phyloP scores from a whole-genome alignment of 176 grass and related monocot genomes.

The Pontederia crassipes region DNA sequence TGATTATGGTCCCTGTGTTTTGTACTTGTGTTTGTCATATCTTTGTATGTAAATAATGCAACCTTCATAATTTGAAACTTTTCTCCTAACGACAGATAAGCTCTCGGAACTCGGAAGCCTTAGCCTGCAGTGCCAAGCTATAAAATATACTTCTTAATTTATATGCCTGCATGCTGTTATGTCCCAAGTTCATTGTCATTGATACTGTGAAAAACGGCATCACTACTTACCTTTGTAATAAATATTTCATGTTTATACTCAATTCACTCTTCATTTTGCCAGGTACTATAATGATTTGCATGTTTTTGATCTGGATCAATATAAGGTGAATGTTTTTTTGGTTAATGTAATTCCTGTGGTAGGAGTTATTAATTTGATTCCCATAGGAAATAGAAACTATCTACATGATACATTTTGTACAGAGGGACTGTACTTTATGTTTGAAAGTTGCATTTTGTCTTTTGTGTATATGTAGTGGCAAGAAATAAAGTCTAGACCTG shows the following conservation, averaged over 20 bases:
- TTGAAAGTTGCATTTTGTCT: neutral
- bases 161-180: no score
- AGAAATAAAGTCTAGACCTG: conserved; percentile 87
- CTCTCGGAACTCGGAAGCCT: no score
- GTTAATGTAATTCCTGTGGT: neutral
- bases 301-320: conserved; percentile 91
- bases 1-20: no score
- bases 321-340: conserved; percentile 59
- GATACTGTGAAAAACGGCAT: neutral
- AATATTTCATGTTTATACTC: neutral
- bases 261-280: conserved; percentile 1
- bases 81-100: no score
- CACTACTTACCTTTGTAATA: neutral
- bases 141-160: no score
- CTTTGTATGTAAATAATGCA: no score
- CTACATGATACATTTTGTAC: neutral
- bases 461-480: conserved; percentile 57
- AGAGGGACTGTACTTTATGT: neutral
- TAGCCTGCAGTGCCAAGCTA: no score
- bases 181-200: no score
- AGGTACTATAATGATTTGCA: conserved; percentile 94
- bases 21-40: no score
- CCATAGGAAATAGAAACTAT: no score
- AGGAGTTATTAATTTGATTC: no score
- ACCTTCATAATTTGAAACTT: no score